A percentile compares a stretch with the other conserved stretches of the same genome.
Conservation (phyloP, 140 eudicot genomes). For the Erigeron philadelphicus region DNA sequence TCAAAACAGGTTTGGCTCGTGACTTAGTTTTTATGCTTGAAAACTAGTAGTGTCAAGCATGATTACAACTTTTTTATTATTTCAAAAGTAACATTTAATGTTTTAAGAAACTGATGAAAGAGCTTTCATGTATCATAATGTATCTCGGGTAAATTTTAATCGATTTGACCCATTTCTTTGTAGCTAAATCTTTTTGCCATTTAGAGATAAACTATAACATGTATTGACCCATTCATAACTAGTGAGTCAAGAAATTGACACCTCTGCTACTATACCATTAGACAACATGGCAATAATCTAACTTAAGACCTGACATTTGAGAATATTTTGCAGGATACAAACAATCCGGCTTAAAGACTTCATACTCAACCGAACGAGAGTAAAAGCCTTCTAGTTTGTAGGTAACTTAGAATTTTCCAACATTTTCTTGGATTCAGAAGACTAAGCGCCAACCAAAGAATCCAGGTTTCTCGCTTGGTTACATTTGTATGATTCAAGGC, state of each 20-base stretch:
- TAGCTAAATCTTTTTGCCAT: background rate
- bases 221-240: background rate
- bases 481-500: background rate
- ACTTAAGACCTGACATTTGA: slow-evolving; percentile 10
- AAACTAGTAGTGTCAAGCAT: background rate
- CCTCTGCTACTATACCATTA: background rate
- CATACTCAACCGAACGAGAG: background rate
- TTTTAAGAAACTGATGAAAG: background rate
- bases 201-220: background rate
- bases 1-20: background rate
- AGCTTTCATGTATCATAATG: background rate
- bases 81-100: background rate
- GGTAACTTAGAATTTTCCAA: background rate
- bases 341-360: background rate
- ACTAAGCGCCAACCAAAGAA: background rate
- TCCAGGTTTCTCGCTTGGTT: too few relatives aligned
- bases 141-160: background rate
- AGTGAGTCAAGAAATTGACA: background rate
- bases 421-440: background rate
- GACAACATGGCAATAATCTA: background rate
- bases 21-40: background rate
- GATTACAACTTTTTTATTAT: background rate
- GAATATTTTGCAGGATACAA: slow-evolving; percentile 22
- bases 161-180: background rate
- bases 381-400: slow-evolving; percentile 23